Evolutionary conservation across 371 early-diverging fungal genomes (phyloP), one percentile per base, ranked within the genome.

Genomic region (Syncephalastrum sp.): DNA sequence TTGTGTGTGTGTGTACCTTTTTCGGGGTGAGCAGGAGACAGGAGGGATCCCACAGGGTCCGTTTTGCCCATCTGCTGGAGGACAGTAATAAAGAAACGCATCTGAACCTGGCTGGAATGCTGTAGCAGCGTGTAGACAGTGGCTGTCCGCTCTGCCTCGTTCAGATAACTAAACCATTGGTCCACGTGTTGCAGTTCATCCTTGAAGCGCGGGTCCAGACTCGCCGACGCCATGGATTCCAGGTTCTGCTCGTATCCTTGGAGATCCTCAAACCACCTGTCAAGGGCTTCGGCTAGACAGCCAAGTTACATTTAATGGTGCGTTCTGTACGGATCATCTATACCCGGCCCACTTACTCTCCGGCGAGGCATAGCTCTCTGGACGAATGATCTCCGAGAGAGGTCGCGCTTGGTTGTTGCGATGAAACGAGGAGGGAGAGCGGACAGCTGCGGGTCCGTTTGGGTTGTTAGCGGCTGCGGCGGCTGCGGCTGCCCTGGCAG

Each of bases 151-250:
- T 97, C 98, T 21, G 93, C 88, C 63, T 94, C 94, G 5, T 89
- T 82, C 54, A 95, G 78, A 25, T 92, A 93, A 12, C 81, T 75
- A 77, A 95, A 96, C 97, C 97, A 97, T 59, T 95, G 90, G 66
- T 97, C 95, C 49, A 97, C 92, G 46, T 94, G 92, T 25, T 85
- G 83, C 47, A 96, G 81, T 68, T 97, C 98, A 43, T 75, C 72
- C 50, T 71, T 72, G 50, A 63, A 67, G 33, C 54, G 60, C 33
- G 47, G 43, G 72, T 96, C 95, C 56, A 95, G 74, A 65, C 90
- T 93, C 15, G 91, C 91, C 38, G 82, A 79, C n/a, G 95, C 93
- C 96, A 97, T 95, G 27, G 91, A 88, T 69, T 97, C 95, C 19
- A 97, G 79, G 33, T 91, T 94, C 24, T 83, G 82, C 63, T 97